Conservation (phyloP, 192 early-diverging fungal genomes). For the Polychytrium aggregatum region DNA sequence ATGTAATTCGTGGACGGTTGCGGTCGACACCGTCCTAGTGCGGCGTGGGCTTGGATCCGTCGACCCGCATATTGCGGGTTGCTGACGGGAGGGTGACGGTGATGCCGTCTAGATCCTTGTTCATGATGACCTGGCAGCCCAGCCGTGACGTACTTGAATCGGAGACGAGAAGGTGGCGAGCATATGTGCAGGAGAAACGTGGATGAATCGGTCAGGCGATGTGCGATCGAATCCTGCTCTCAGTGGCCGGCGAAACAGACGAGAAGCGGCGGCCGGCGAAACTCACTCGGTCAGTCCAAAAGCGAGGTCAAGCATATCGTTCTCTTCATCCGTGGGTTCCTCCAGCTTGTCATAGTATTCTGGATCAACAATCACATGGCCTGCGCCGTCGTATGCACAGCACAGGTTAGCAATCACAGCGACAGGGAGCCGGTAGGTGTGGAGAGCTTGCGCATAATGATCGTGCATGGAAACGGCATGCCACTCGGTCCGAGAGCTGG, state of each 20-base stretch:
- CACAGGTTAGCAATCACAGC: no score
- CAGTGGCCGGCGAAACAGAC: neutral
- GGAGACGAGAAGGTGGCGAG: neutral
- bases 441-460: no score
- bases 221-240: no score
- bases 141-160: constrained; percentile 57
- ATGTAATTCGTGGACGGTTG: no score
- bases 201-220: neutral
- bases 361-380: constrained; percentile 78
- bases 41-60: no score
- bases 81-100: constrained; percentile 80
- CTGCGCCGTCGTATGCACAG: no score
- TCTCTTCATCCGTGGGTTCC: constrained; percentile 93
- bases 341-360: constrained; percentile 73
- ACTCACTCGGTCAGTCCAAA: constrained; percentile 82
- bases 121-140: constrained; percentile 86
- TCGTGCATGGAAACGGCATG: no score
- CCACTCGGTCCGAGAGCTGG: no score
- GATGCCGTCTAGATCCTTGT: constrained; percentile 76
- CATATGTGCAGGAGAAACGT: neutral
- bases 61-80: constrained; percentile 71
- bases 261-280: neutral
- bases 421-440: no score
- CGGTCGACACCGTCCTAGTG: no score
- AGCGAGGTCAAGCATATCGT: constrained; percentile 96